Conservation (phyloP, 768 basidiomycete genomes). For the Boletus vermiculosoides region DNA sequence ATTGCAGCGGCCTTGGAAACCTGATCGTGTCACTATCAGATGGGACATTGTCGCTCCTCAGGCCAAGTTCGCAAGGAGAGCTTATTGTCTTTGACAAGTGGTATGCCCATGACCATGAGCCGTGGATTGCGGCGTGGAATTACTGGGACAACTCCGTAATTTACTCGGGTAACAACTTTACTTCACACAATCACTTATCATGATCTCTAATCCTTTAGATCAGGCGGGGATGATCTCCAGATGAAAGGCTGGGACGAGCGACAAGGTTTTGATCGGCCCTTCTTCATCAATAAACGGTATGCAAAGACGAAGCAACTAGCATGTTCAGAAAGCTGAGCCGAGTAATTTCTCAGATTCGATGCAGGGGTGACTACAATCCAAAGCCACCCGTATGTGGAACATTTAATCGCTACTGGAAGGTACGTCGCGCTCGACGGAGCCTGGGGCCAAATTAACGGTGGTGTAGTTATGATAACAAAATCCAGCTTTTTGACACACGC, state of each 20-base stretch:
- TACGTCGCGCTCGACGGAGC: slow-evolving; percentile 30
- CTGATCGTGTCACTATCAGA: slow-evolving; percentile 82
- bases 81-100: slow-evolving; percentile 57
- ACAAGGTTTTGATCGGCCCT: slow-evolving; percentile 54
- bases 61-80: slow-evolving; percentile 43
- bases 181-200: neutral
- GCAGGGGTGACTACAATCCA: slow-evolving; percentile 93
- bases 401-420: slow-evolving; percentile 91
- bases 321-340: neutral
- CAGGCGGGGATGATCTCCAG: slow-evolving; percentile 91
- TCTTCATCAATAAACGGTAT: slow-evolving; percentile 73
- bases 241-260: slow-evolving; percentile 92
- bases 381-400: slow-evolving; percentile 72
- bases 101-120: slow-evolving; percentile 91
- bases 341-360: slow-evolving; percentile 62
- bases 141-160: slow-evolving; percentile 78
- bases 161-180: slow-evolving; percentile 68
- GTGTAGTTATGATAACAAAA: slow-evolving; percentile 75
- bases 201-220: neutral
- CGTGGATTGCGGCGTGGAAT: slow-evolving; percentile 93
- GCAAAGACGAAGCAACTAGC: neutral
- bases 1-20: slow-evolving; percentile 47
- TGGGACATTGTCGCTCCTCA: slow-evolving; percentile 66
- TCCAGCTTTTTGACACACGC: slow-evolving; percentile 82
- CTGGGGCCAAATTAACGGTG: neutral